These are phyloP conservation scores for Pseudocercospora musae DNA, from an alignment of 2,329 filamentous ascomycete species.

Conservation along the genomic window DNA sequence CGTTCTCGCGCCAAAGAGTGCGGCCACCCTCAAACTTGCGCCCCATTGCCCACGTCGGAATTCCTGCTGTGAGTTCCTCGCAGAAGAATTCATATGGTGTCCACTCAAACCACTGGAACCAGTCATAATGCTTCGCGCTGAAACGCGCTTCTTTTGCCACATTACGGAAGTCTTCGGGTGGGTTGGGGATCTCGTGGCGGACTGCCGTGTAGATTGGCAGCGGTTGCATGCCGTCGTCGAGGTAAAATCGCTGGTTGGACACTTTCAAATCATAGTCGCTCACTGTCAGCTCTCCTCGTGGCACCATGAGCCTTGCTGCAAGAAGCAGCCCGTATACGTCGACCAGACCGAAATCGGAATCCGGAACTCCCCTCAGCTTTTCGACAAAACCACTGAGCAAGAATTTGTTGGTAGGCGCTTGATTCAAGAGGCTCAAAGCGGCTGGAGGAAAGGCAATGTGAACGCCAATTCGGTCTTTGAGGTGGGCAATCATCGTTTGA, in stretches of 20 bases:
- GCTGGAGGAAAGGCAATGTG: constrained; percentile 92
- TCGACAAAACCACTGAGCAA: constrained; percentile 85
- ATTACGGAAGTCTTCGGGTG: constrained; percentile 40
- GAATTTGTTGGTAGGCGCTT: constrained; percentile 88
- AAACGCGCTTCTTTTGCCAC: constrained; percentile 34
- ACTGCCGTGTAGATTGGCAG: constrained; percentile 95
- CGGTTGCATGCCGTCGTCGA: constrained; percentile 75
- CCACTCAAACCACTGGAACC: constrained; percentile 98
- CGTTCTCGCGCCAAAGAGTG: constrained; percentile 60
- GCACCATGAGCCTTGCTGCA: constrained; percentile 79
- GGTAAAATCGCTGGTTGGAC: constrained; percentile 75
- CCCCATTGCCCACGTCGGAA: constrained; percentile 91
- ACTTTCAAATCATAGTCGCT: constrained; percentile 80
- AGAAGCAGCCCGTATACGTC: constrained; percentile 88
- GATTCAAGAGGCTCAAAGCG: constrained; percentile 75
- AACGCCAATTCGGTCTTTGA: constrained; percentile 78
- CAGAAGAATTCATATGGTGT: constrained; percentile 95
- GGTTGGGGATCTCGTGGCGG: constrained; percentile 83
- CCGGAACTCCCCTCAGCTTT: constrained; percentile 78
- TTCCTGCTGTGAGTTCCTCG: constrained; percentile 85
- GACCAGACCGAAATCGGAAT: constrained; percentile 82
- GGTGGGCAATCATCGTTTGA: constrained; percentile 69
- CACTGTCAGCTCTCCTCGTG: constrained; percentile 75
- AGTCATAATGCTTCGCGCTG: constrained; percentile 54
- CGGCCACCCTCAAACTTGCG: constrained; percentile 72